These are phyloP conservation scores for Plasmodium vinckei DNA, from an alignment of 169 alveolate species.

Conservation along the genomic window DNA sequence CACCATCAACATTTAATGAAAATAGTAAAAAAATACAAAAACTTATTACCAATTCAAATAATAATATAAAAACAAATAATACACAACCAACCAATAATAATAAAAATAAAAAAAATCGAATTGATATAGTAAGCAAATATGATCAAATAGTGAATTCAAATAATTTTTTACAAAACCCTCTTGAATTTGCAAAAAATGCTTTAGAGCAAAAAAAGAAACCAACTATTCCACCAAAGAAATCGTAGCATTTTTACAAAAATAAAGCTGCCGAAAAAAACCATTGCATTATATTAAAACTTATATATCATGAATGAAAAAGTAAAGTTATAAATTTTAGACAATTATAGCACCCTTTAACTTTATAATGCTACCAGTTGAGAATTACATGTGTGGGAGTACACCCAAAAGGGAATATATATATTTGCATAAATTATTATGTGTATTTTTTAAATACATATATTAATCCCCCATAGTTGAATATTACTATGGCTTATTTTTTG, in stretches of 20 bases:
- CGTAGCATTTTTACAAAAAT: background rate
- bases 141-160: slow-evolving; percentile 39
- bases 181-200: slow-evolving; percentile 50
- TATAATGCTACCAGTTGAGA: too few relatives aligned
- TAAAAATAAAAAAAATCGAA: slow-evolving; percentile 12
- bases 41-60: background rate
- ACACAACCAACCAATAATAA: background rate
- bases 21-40: too few relatives aligned
- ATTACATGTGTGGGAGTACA: background rate
- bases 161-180: slow-evolving; percentile 46
- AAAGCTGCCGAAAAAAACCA: background rate
- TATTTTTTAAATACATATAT: background rate
- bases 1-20: too few relatives aligned
- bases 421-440: background rate
- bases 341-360: too few relatives aligned
- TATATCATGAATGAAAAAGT: too few relatives aligned
- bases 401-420: background rate
- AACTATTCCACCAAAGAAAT: background rate
- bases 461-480: background rate
- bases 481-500: too few relatives aligned
- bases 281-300: too few relatives aligned
- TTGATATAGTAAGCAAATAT: slow-evolving; percentile 29
- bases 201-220: slow-evolving; percentile 11
- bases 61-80: background rate
- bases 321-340: too few relatives aligned